Percentiles rank a stretch among this genome's conserved stretches.
phyloP scores from a whole-genome alignment of 257 asterid genomes.

The Gentiana dahurica region DNA sequence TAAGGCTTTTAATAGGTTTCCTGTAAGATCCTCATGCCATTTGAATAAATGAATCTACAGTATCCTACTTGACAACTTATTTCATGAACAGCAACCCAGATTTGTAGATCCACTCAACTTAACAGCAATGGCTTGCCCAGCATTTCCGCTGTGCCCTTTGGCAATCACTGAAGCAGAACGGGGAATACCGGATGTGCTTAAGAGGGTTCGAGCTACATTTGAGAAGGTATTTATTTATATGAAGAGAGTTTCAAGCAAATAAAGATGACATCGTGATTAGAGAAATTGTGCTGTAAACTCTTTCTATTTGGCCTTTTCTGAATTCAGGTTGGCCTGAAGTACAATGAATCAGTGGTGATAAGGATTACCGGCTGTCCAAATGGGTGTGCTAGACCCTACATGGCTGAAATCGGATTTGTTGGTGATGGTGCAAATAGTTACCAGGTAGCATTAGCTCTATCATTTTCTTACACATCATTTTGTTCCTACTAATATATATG shows the following conservation, averaged over 20 bases:
- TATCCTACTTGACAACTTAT: background rate
- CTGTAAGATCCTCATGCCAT: no score
- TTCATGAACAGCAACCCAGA: conserved; percentile 66
- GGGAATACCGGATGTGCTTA: conserved; percentile 84
- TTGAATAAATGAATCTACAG: background rate
- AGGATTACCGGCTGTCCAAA: conserved; percentile 98
- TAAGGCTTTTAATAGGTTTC: no score
- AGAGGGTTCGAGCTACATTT: conserved; percentile 78
- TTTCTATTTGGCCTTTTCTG: conserved; percentile 2
- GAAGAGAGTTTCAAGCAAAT: conserved; percentile 2
- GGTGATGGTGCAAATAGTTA: conserved; percentile 97
- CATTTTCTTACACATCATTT: background rate
- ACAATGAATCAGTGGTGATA: conserved; percentile 70
- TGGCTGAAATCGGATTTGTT: conserved; percentile 98
- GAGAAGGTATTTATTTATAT: conserved; percentile 53
- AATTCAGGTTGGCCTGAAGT: conserved; percentile 84
- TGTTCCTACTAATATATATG: background rate
- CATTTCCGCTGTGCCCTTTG: conserved; percentile 89
- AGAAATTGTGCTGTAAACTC: background rate
- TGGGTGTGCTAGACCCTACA: conserved; percentile 97
- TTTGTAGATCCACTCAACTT: conserved; percentile 87
- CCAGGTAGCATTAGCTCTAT: conserved; percentile 39
- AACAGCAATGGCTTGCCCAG: conserved; percentile 99
- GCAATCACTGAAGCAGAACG: conserved; percentile 99
- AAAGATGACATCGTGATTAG: conserved; percentile 1